Conservation (phyloP, 495 filamentous ascomycete genomes). For the Cercophora sp. region DNA sequence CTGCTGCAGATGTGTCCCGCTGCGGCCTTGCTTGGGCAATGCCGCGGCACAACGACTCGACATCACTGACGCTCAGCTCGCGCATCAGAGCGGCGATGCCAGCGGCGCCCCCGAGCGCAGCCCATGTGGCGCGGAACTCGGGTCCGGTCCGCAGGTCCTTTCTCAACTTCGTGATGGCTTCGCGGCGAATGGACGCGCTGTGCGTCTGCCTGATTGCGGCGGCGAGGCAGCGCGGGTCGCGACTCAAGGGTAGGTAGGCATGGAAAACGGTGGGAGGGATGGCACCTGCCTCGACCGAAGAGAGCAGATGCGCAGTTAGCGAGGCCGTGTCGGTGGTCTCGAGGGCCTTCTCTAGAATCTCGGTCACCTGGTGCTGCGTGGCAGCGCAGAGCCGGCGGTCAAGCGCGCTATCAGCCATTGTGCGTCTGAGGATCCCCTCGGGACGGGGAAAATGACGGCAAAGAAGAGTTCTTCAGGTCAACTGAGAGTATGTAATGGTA, state of each 20-base stretch:
- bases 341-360: not conserved
- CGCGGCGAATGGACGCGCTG: conserved; percentile 13
- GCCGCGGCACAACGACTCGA: conserved; percentile 17
- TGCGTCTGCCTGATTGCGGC: conserved; percentile 11
- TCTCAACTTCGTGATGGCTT: too few species aligned
- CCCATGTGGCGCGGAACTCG: conserved; percentile 14
- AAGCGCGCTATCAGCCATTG: not conserved
- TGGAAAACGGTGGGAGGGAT: conserved; percentile 13
- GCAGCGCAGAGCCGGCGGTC: not conserved
- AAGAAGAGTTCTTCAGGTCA: too few species aligned
- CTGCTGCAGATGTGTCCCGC: not conserved
- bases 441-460: not conserved
- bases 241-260: conserved; percentile 14
- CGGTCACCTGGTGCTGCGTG: not conserved
- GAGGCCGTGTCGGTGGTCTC: not conserved
- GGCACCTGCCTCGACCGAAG: conserved; percentile 9
- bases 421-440: not conserved
- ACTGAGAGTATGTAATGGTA: too few species aligned
- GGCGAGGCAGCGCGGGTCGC: conserved; percentile 9
- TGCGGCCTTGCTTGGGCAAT: conserved; percentile 9
- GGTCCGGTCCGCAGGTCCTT: conserved; percentile 1
- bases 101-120: conserved; percentile 11
- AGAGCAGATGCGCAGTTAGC: conserved; percentile 3
- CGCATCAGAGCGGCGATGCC: conserved; percentile 21
- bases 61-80: conserved; percentile 21